phyloP scores from a whole-genome alignment of 371 early-diverging fungal species.

The Mucor saturninus region DNA sequence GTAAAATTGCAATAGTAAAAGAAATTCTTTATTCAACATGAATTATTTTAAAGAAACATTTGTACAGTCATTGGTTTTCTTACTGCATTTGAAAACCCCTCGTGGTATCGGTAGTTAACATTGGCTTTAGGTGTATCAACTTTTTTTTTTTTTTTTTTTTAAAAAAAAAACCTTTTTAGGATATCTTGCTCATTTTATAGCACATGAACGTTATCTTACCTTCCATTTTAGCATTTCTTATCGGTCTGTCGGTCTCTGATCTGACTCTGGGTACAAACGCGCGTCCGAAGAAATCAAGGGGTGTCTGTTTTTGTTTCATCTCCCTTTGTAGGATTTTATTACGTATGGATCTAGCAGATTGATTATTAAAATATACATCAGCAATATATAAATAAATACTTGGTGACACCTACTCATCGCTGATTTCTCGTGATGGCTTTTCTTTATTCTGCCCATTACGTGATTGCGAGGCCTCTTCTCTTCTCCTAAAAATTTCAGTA shows the following conservation, averaged over 20 bases:
- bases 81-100: slow-evolving; percentile 92
- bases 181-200: neutral
- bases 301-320: slow-evolving; percentile 25
- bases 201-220: slow-evolving; percentile 10
- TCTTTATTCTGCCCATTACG: slow-evolving; percentile 4
- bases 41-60: slow-evolving; percentile 53
- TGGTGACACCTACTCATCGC: no score
- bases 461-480: slow-evolving; percentile 42
- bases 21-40: neutral
- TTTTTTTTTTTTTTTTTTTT: neutral
- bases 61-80: slow-evolving; percentile 70
- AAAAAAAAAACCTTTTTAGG: neutral
- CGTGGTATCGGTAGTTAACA: slow-evolving; percentile 39
- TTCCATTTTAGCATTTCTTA: slow-evolving; percentile 16
- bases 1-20: slow-evolving; percentile 13
- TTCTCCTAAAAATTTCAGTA: slow-evolving; percentile 59
- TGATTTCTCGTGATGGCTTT: neutral
- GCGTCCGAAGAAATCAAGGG: slow-evolving; percentile 72
- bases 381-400: neutral
- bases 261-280: slow-evolving; percentile 36
- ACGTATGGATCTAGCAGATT: slow-evolving; percentile 1
- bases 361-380: neutral
- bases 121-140: slow-evolving; percentile 20
- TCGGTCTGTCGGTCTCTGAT: slow-evolving; percentile 8
- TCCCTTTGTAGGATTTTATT: slow-evolving; percentile 19